Evolutionary conservation across 2,329 filamentous ascomycete species (phyloP), one percentile per base, ranked within the genome.

Genomic region (Bertia moriformis): DNA sequence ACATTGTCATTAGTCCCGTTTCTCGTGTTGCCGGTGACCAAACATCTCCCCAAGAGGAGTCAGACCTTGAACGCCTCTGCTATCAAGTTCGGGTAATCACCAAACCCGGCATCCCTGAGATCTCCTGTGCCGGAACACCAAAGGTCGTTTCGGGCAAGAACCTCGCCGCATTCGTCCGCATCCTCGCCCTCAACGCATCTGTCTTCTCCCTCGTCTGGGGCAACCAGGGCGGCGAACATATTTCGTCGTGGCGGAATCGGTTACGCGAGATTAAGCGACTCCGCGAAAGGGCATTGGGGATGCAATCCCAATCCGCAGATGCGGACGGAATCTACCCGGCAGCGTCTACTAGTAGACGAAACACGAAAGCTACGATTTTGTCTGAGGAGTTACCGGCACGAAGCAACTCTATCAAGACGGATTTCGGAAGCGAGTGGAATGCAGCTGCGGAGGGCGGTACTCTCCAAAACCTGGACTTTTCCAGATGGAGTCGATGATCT

Each of bases 1-100:
- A 83, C 51, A 83, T 85, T 45, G 71, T 84, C 43, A 78, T 85
- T 45, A 74, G 72, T 3, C 80, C 80, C 1, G 71, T 75, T 41
- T 74, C 74, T 2, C 59, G 66, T 24, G 65, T 65, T 2, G 67
- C 65, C 2, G 58, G 37, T 53, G 57, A 3, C n/a, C 10, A 50
- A 51, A 29, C 24, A 29, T 10, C 24, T 29, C 24, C 24, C 10
- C n/a, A 10, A n/a, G 12, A 13, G 7, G 12, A 13, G 7, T 7
- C 12, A 14, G 32, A 35, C 17, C 15, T 17, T 17, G 32, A 35
- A 35, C 10, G 48, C 4, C 60, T 63, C 5, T 83, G 75, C 53
- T 84, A 81, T 56, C 70, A 69, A 46, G 78, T 85, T 12, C 71
- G 78, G 46, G 72, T 82, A 14, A 66, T 82, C 47, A 74, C 71